A percentile compares a stretch with the other conserved stretches of the same genome.
Evolutionary conservation across 2,329 filamentous ascomycete species (phyloP).

Genomic region (Curvularia spicifera): DNA sequence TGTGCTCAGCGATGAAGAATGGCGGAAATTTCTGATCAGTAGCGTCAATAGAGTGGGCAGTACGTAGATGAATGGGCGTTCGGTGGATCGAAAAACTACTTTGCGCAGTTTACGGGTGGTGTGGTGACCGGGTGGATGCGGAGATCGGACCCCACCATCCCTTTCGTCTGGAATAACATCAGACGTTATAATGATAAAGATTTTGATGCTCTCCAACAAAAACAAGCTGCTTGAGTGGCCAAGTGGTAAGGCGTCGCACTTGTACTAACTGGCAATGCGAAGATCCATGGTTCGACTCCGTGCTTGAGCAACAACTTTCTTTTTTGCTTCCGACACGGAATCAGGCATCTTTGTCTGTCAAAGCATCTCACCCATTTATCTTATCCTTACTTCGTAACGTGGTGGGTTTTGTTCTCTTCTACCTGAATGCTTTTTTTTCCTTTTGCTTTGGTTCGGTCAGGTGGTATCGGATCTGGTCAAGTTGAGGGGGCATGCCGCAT

Average conservation of each 20-base stretch:
- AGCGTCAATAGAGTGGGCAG: slow-evolving; percentile 16
- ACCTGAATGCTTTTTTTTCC: no score
- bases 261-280: slow-evolving; percentile 27
- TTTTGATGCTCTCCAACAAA: neutral
- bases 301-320: neutral
- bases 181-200: no score
- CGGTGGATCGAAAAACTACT: neutral
- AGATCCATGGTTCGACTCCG: slow-evolving; percentile 17
- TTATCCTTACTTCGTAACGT: no score
- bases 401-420: no score
- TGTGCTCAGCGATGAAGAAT: slow-evolving; percentile 35
- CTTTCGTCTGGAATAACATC: no score
- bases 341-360: no score
- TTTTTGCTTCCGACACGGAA: neutral
- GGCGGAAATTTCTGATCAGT: slow-evolving; percentile 25
- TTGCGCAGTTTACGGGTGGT: neutral
- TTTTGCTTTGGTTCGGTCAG: no score
- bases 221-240: slow-evolving; percentile 23
- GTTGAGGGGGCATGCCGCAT: no score
- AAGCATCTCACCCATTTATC: no score
- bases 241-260: slow-evolving; percentile 37
- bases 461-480: no score
- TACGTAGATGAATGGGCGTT: neutral
- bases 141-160: neutral
- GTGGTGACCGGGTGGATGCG: neutral